Percentiles rank a stretch among this genome's conserved stretches.
phyloP scores from a whole-genome alignment of 768 basidiomycete species.

The Macrolepiota albuminosa region DNA sequence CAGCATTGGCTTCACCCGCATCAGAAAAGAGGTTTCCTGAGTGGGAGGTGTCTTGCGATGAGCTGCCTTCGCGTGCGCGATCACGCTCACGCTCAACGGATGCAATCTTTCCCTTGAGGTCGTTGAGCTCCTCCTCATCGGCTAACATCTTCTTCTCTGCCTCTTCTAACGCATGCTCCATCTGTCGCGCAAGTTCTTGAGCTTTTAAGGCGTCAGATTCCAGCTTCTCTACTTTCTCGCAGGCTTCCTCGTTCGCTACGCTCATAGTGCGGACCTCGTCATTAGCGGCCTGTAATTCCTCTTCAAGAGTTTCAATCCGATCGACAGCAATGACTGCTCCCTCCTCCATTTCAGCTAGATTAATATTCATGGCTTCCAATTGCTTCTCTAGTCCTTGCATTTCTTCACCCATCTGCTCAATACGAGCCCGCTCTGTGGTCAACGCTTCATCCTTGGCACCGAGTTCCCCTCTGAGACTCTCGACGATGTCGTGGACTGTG shows the following conservation, averaged over 20 bases:
- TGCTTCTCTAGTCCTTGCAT: constrained; percentile 38
- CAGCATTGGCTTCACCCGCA: constrained; percentile 41
- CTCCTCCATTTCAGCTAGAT: constrained; percentile 57
- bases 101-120: constrained; percentile 46
- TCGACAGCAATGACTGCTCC: constrained; percentile 48
- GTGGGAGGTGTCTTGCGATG: constrained; percentile 19
- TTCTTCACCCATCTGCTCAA: constrained; percentile 28
- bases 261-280: constrained; percentile 41
- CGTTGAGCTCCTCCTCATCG: constrained; percentile 50
- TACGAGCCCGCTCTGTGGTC: constrained; percentile 22
- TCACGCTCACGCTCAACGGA: constrained; percentile 58
- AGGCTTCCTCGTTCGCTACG: constrained; percentile 41
- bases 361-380: constrained; percentile 42
- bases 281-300: constrained; percentile 42
- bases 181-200: constrained; percentile 53
- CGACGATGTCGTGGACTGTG: constrained; percentile 43
- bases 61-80: constrained; percentile 33
- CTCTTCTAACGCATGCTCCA: constrained; percentile 74
- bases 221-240: constrained; percentile 44
- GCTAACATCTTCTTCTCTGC: constrained; percentile 65
- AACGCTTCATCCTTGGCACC: constrained; percentile 32
- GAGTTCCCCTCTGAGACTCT: constrained; percentile 42
- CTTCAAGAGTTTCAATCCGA: constrained; percentile 52
- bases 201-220: constrained; percentile 50
- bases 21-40: constrained; percentile 21